Evolutionary conservation across 2,329 filamentous ascomycete genomes (phyloP), one percentile per base, ranked within the genome.

Genomic region (Lasiodiplodia sp.): DNA sequence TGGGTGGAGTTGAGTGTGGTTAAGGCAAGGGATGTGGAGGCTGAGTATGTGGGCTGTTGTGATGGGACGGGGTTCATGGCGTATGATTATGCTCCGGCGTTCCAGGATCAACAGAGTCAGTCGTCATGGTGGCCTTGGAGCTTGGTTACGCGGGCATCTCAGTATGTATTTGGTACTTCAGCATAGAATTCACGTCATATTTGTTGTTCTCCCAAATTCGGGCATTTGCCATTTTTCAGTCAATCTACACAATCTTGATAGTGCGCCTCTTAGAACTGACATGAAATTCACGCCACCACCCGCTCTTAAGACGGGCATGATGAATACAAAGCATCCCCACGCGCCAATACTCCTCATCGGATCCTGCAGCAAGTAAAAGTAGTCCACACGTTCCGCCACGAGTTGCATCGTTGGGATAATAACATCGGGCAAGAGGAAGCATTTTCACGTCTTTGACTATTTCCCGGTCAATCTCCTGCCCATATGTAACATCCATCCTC

Each of bases 1-100:
- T 63, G 58, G 58, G 58, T 63, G 7, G 58, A 63, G 38, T 8
- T 47, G 23, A 16, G 14, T 11, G 47, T 63, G 23, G 16, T 63
- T 2, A 63, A 63, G 25, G 58, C 38, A 16, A 23, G 49, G 23
- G 58, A 63, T 28, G 28, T 63, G 10, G 58, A 63, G 12, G 58
- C 58, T 21, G 58, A 63, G 40, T 63, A 63, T 21, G 31, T 63
- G 18, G 58, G 58, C 3, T 63, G 58, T 38, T 51, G n/a, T 10
- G 58, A 63, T 3, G 58, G 58, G 2, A 63, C 58, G 28, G 58
- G 58, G 8, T 63, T 63, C 12, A 34, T 51, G 23, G 58, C 58
- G 2, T 63, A 49, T 16, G 47, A 34, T 7, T 16, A 34, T 4
- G 11, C 51, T n/a, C 21, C 23, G 2, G 40, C 58, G 1, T 63